phyloP scores from a whole-genome alignment of 176 grass and related monocot species.

The Musa beccarii region DNA sequence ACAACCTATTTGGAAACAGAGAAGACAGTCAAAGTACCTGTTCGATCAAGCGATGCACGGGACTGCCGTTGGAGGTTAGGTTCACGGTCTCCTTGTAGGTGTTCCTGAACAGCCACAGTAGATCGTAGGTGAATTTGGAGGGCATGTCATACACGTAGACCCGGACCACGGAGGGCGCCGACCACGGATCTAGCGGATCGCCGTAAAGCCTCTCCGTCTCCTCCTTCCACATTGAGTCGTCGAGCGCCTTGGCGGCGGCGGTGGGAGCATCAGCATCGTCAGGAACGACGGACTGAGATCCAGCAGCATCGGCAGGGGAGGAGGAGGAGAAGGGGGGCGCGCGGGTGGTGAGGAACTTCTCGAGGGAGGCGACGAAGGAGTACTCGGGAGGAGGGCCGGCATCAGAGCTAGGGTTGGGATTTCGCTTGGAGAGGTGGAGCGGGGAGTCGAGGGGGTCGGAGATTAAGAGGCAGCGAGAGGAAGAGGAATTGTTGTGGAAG shows the following conservation, averaged over 20 bases:
- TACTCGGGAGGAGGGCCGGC: constrained; percentile 43
- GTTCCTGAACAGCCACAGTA: constrained; percentile 78
- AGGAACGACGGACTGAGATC: neutral
- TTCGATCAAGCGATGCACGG: constrained; percentile 90
- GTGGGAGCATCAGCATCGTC: neutral
- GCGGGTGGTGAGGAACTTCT: constrained; percentile 6
- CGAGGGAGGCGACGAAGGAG: constrained; percentile 45
- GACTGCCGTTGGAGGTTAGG: constrained; percentile 96
- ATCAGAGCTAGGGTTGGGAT: constrained; percentile 24
- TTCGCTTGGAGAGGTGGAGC: constrained; percentile 1
- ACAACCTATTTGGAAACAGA: neutral
- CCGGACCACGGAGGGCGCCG: constrained; percentile 43
- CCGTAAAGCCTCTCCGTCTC: constrained; percentile 51
- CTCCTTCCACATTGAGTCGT: constrained; percentile 33
- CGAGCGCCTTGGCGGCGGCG: constrained; percentile 14
- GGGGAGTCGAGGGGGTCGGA: constrained; percentile 15
- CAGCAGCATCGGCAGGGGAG: neutral
- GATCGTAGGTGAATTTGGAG: constrained; percentile 84
- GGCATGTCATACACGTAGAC: constrained; percentile 99
- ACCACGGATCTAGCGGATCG: constrained; percentile 34
- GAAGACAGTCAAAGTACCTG: constrained; percentile 20
- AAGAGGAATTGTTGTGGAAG: constrained; percentile 19
- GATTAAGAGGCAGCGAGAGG: neutral
- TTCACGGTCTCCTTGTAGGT: constrained; percentile 73
- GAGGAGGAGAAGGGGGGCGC: neutral